Evolutionary conservation across 2,329 filamentous ascomycete species (phyloP), one percentile per base, ranked within the genome.

Genomic region (Talaromyces verruculosus): DNA sequence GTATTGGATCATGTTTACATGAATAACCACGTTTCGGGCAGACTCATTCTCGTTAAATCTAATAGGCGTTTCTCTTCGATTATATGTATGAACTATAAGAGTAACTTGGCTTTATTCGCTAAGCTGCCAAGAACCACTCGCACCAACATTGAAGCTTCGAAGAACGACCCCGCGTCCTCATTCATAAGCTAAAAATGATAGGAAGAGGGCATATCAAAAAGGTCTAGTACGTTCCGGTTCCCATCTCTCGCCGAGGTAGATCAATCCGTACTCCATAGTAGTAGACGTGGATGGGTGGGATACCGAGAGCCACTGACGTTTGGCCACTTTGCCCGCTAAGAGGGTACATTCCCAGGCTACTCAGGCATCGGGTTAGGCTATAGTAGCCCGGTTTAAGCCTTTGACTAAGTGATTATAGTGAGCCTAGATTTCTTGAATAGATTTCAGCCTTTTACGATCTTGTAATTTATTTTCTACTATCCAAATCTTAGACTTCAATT

Each of bases 221-320:
- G n/a, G n/a, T n/a, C n/a, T 13, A 5, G 17, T 13, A 13, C 22
- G 51, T 22, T 22, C 13, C 6, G 53, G 30, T 15, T 19, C 25
- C 30, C 25, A 1, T 57, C 17, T 19, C 19, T 37, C 30, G 53
- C 53, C 53, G 53, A 57, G 53, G 53, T 39, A 35, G 39, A 30
- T 5, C 43, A 37, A 15, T n/a, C n/a, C n/a, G n/a, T n/a, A n/a
- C n/a, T n/a, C n/a, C n/a, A n/a, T n/a, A 1, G 35, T 39, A 57
- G 17, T 57, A 35, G n/a, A 51, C 5, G 15, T 1, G 11, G 19
- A 10, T 43, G 17, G 43, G 22, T 47, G 17, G 7, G 41, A 28
- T 49, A 22, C 47, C 25, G 49, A n/a, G 51, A 33, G 30, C 28
- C 51, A 55, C 51, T 55, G 51, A 55, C 30, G 51, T 22, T 55